Percentiles rank a stretch among this genome's conserved stretches.
phyloP scores from a whole-genome alignment of 192 early-diverging fungal genomes.

The Phycomyces blakesleeanus region DNA sequence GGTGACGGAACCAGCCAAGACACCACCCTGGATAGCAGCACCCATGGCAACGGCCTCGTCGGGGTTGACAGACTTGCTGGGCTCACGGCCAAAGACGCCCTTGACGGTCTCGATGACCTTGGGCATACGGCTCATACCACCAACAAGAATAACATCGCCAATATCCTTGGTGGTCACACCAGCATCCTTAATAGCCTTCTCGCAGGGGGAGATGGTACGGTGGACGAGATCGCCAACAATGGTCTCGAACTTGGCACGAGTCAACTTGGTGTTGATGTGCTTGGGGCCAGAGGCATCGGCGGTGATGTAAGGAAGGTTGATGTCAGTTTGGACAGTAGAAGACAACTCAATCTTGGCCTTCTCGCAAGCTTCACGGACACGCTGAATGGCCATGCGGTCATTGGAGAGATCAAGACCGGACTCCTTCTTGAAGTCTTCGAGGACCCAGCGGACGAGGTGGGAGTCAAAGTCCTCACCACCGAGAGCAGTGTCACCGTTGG shows the following conservation, averaged over 20 bases:
- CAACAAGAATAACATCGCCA: constrained; percentile 93
- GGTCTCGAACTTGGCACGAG: constrained; percentile 78
- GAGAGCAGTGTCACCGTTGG: constrained; percentile 79
- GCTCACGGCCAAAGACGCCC: constrained; percentile 79
- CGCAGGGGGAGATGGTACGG: constrained; percentile 81
- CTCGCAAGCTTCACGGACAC: constrained; percentile 87
- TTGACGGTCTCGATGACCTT: constrained; percentile 90
- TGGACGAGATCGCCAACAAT: constrained; percentile 70
- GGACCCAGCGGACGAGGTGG: constrained; percentile 63
- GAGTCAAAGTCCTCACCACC: constrained; percentile 62
- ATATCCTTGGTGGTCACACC: constrained; percentile 69
- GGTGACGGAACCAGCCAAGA: constrained; percentile 86
- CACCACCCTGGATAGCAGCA: constrained; percentile 95
- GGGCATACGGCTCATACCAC: constrained; percentile 96
- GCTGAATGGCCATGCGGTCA: constrained; percentile 88
- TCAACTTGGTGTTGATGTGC: constrained; percentile 90
- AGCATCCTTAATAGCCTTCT: constrained; percentile 88
- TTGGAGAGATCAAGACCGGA: constrained; percentile 70
- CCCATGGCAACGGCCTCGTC: constrained; percentile 97
- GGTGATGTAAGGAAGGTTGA: constrained; percentile 96
- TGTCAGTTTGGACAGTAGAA: constrained; percentile 84
- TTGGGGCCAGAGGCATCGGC: constrained; percentile 86
- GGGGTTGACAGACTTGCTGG: constrained; percentile 92
- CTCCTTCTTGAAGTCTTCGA: constrained; percentile 82
- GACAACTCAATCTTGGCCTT: constrained; percentile 95